Evolutionary conservation across 1,284 basidiomycete genomes (phyloP).

Genomic region (Melampsora americana): DNA sequence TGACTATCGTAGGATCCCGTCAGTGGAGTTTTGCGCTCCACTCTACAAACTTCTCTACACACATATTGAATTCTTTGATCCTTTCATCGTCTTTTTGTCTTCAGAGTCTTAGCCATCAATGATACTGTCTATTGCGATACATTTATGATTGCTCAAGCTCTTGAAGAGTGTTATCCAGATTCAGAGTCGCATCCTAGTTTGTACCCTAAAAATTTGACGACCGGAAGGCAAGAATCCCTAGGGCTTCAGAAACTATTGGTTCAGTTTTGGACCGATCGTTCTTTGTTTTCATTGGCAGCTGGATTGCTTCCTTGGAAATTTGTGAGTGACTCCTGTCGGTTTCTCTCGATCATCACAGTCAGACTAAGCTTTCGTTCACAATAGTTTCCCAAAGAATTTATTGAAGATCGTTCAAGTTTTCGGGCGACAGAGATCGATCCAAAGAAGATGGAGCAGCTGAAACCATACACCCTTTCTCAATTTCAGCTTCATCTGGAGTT

Average conservation of each 20-base stretch:
- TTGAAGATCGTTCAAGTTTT: constrained; percentile 37
- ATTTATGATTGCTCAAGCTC: constrained; percentile 36
- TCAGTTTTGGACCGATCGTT: constrained; percentile 41
- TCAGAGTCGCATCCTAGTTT: constrained; percentile 18
- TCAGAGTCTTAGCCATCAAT: constrained; percentile 43
- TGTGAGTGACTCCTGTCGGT: constrained; percentile 21
- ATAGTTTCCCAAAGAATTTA: constrained; percentile 40
- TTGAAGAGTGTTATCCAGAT: constrained; percentile 41
- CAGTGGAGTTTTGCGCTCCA: background rate
- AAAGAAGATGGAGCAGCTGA: constrained; percentile 20
- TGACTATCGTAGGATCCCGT: constrained; percentile 44
- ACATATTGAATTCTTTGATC: background rate
- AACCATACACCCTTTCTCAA: constrained; percentile 16
- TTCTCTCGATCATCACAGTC: background rate
- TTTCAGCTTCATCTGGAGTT: background rate
- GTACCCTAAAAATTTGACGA: constrained; percentile 19
- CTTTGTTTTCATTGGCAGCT: constrained; percentile 30
- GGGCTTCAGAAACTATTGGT: constrained; percentile 24
- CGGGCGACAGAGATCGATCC: constrained; percentile 22
- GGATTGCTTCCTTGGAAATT: constrained; percentile 40
- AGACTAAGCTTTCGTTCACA: background rate
- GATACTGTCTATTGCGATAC: constrained; percentile 44
- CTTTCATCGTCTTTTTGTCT: background rate
- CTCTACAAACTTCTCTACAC: background rate
- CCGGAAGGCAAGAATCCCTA: background rate